These are phyloP conservation scores for Nothophoma quercina DNA, from an alignment of 2,329 filamentous ascomycete species.

Conservation along the genomic window DNA sequence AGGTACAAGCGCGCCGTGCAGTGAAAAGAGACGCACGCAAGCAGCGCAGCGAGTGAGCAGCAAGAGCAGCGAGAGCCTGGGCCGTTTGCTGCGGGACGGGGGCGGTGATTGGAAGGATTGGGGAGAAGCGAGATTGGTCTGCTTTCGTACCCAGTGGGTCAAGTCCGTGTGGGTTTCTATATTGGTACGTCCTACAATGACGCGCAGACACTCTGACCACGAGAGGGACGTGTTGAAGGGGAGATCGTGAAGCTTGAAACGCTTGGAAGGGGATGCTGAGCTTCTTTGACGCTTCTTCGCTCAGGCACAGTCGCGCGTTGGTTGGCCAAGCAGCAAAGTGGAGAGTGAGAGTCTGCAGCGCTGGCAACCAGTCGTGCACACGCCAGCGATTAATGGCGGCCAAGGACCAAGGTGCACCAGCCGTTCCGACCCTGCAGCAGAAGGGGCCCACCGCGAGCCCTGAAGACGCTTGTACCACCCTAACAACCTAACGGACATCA, in stretches of 20 bases:
- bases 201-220: slow-evolving; percentile 10
- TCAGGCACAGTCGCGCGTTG: background rate
- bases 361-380: slow-evolving; percentile 3
- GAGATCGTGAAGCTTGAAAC: slow-evolving; percentile 14
- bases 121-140: slow-evolving; percentile 27
- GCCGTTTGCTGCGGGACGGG: slow-evolving; percentile 14
- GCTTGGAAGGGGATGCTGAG: background rate
- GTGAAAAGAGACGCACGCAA: slow-evolving; percentile 17
- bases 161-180: slow-evolving; percentile 13
- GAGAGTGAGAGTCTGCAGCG: background rate
- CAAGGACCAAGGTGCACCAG: background rate
- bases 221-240: background rate
- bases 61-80: slow-evolving; percentile 6
- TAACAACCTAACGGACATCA: background rate
- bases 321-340: background rate
- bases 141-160: background rate
- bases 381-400: too few relatives aligned
- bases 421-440: slow-evolving; percentile 3
- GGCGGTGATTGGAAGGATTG: slow-evolving; percentile 22
- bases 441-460: too few relatives aligned
- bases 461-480: background rate
- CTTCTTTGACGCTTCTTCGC: background rate
- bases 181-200: slow-evolving; percentile 16
- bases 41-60: slow-evolving; percentile 11
- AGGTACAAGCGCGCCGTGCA: slow-evolving; percentile 19